phyloP scores from a whole-genome alignment of 1,284 basidiomycete genomes.

The Cutaneotrichosporon mucoides region DNA sequence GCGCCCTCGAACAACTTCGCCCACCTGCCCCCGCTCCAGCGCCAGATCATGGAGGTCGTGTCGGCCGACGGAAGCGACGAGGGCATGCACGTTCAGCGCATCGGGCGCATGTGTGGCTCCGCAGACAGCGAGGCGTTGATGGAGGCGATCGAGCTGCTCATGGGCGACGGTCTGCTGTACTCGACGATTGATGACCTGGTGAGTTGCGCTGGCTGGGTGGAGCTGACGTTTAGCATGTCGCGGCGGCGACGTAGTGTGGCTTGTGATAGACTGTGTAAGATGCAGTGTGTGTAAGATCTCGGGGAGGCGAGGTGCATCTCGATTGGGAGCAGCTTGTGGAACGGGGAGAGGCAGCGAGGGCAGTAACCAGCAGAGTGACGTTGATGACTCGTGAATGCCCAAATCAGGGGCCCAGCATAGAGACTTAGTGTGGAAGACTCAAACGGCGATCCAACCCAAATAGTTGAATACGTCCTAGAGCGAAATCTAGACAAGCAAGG shows the following conservation, averaged over 20 bases:
- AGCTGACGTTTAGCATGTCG: background rate
- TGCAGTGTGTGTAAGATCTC: slow-evolving; percentile 1
- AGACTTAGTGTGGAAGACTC: too few species aligned
- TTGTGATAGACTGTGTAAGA: slow-evolving; percentile 1
- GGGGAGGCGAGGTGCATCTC: background rate
- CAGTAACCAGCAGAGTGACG: too few species aligned
- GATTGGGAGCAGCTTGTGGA: too few species aligned
- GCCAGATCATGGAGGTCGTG: slow-evolving; percentile 63
- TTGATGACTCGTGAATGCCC: too few species aligned
- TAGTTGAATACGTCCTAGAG: too few species aligned
- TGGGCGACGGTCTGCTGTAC: slow-evolving; percentile 65
- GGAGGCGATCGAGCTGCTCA: slow-evolving; percentile 62
- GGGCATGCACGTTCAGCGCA: slow-evolving; percentile 62
- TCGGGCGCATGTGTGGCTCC: slow-evolving; percentile 49
- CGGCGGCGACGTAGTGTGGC: background rate
- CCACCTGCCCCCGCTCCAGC: slow-evolving; percentile 60
- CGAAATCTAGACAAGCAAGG: too few species aligned
- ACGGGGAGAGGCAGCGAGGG: too few species aligned
- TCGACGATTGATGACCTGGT: slow-evolving; percentile 62
- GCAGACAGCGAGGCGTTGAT: slow-evolving; percentile 43
- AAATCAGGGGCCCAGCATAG: too few species aligned
- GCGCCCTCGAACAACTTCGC: slow-evolving; percentile 45
- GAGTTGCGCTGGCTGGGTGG: slow-evolving; percentile 11
- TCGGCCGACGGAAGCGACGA: slow-evolving; percentile 50
- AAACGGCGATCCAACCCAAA: too few species aligned